Evolutionary conservation across 768 basidiomycete genomes (phyloP), one percentile per base, ranked within the genome.

Genomic region (Rhodotorula taiwanensis): DNA sequence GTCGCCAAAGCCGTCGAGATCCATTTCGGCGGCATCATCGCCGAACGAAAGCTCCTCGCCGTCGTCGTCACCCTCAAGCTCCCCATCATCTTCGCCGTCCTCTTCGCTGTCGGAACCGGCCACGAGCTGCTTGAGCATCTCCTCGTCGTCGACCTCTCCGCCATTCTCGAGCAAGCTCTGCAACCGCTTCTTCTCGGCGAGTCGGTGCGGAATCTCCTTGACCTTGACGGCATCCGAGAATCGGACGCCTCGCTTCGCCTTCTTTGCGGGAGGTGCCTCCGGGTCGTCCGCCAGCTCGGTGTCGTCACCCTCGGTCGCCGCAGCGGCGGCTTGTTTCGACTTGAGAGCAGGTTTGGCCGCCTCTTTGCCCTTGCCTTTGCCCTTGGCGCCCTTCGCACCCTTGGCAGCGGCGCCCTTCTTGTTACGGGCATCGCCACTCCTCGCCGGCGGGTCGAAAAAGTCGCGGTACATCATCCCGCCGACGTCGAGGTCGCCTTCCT

Each of bases 141-240:
- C 71, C 20, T 72, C 73, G 16, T 73, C 74, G 10, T 74, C 77
- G 0, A 66, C 71, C n/a, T 70, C 69, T 8, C 69, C 69, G 20
- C 72, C 75, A 23, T 67, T 69, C 9, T 25, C 52, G 25, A 5
- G 23, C 3, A 16, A 39, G 23, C 51, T 5, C n/a, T 44, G 49
- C 54, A 21, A n/a, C 27, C 47, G 51, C 62, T 51, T 48, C 30
- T 53, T 54, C 15, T 50, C 52, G 42, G 57, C 59, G 25, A 61
- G 52, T 15, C 62, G 61, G 14, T 62, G 65, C 47, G 84, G 85
- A 72, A 92, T 90, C 50, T 82, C 86, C 77, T 85, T 90, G 42
- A 92, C 86, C 42, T 83, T 79, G 31, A 93, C 90, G 71, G 85
- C 80, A 7, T 89, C 86, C 71, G 85, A 81, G 74, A 93, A 93